Percentiles rank a stretch among this genome's conserved stretches.
Evolutionary conservation across 2,329 filamentous ascomycete species (phyloP).

Genomic region (Alternaria viburni): DNA sequence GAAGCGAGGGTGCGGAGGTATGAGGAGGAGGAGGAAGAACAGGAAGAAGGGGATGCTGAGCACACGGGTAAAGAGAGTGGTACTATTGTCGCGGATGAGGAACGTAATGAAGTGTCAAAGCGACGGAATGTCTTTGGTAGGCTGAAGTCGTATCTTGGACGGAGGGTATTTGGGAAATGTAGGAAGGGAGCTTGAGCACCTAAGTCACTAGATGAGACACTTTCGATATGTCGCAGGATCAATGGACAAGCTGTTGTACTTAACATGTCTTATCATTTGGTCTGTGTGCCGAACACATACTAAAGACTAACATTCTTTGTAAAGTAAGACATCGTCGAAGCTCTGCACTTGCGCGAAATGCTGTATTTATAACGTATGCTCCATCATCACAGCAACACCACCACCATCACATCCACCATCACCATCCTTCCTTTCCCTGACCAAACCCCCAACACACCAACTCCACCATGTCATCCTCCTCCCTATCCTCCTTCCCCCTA

Average conservation of each 20-base stretch:
- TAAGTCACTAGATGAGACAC: background rate
- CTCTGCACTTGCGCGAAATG: too few relatives aligned
- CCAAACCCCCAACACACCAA: background rate
- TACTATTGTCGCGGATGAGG: background rate
- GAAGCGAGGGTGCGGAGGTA: background rate
- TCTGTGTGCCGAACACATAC: background rate
- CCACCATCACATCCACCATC: background rate
- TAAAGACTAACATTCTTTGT: background rate
- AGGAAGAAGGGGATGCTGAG: background rate
- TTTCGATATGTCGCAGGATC: background rate
- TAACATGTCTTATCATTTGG: background rate
- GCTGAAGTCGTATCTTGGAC: background rate
- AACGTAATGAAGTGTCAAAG: background rate
- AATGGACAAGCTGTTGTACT: background rate
- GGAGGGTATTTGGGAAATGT: background rate
- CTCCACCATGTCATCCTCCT: background rate
- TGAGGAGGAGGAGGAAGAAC: background rate
- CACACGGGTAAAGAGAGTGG: too few relatives aligned
- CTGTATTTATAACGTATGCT: accelerated
- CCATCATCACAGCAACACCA: background rate
- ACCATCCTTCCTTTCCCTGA: background rate
- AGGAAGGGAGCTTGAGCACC: background rate
- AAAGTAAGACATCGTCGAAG: background rate
- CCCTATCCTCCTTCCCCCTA: background rate
- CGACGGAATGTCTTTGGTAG: background rate